Conservation (phyloP, 2,329 filamentous ascomycete species). For the Pseudocercospora vitis region DNA sequence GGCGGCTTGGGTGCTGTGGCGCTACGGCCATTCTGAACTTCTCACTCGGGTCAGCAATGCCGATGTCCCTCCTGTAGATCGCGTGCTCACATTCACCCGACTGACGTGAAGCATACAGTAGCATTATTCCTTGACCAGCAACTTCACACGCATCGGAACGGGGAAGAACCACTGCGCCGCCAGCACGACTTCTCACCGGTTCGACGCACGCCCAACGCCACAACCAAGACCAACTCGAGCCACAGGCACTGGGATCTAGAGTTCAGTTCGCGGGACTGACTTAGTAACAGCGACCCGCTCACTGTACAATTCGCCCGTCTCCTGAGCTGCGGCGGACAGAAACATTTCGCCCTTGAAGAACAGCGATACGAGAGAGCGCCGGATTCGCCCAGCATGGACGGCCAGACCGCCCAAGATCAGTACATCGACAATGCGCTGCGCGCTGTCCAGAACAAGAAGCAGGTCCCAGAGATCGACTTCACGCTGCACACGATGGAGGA, state of each 20-base stretch:
- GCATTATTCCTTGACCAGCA: neutral
- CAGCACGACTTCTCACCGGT: neutral
- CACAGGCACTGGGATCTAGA: neutral
- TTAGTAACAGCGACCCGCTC: conserved; percentile 7
- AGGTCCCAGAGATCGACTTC: conserved; percentile 96
- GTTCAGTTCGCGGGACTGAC: neutral
- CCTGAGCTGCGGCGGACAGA: neutral
- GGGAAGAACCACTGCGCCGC: no score
- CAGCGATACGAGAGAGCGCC: neutral
- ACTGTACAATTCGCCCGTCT: conserved; percentile 12
- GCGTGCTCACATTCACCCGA: conserved; percentile 1
- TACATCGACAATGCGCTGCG: conserved; percentile 83
- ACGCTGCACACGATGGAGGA: conserved; percentile 98
- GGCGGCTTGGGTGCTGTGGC: neutral
- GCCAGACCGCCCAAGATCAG: conserved; percentile 39
- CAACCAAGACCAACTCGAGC: neutral
- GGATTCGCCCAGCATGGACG: conserved; percentile 35
- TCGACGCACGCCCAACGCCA: neutral
- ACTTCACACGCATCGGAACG: no score
- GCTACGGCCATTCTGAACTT: neutral
- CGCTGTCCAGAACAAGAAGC: conserved; percentile 92
- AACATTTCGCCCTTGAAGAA: neutral
- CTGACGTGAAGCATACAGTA: neutral
- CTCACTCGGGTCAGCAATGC: conserved; percentile 1
- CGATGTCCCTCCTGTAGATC: neutral